Conservation (phyloP, 2,329 filamentous ascomycete species). For the Colletotrichum australisinense region DNA sequence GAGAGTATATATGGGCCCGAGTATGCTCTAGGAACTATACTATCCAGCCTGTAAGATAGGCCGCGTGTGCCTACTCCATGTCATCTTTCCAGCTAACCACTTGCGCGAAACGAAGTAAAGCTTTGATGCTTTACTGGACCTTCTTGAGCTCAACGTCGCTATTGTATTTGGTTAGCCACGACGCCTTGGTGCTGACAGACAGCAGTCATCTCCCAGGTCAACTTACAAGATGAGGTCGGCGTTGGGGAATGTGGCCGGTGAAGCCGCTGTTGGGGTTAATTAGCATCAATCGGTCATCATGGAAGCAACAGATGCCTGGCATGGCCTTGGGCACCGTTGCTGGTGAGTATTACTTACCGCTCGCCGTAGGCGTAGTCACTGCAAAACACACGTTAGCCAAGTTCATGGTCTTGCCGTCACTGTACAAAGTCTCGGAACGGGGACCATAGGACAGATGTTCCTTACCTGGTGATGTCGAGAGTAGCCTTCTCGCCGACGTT, state of each 20-base stretch:
- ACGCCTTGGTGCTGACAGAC: not conserved
- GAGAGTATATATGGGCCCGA: not conserved
- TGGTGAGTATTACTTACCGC: conserved; percentile 56
- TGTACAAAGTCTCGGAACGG: not conserved
- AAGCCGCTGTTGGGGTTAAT: conserved; percentile 72
- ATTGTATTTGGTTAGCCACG: conserved; percentile 31
- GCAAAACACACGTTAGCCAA: not conserved
- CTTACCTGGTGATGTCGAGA: conserved; percentile 83
- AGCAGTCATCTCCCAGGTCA: not conserved
- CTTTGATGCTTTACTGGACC: conserved; percentile 62
- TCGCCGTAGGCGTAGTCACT: conserved; percentile 75
- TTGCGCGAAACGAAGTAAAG: not conserved
- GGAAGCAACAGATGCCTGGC: not conserved
- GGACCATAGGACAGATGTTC: not conserved
- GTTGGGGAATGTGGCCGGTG: conserved; percentile 80
- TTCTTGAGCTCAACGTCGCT: conserved; percentile 78
- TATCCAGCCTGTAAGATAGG: not conserved
- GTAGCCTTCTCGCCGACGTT: conserved; percentile 90
- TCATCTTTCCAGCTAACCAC: not conserved
- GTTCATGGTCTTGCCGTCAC: too few relatives aligned
- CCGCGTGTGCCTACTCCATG: not conserved
- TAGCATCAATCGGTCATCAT: not conserved
- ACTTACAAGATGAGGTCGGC: conserved; percentile 88
- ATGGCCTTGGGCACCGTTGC: not conserved
- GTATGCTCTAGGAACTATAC: not conserved